Evolutionary conservation across 2,329 filamentous ascomycete species (phyloP).

Genomic region (Emmonsiellopsis sp.): DNA sequence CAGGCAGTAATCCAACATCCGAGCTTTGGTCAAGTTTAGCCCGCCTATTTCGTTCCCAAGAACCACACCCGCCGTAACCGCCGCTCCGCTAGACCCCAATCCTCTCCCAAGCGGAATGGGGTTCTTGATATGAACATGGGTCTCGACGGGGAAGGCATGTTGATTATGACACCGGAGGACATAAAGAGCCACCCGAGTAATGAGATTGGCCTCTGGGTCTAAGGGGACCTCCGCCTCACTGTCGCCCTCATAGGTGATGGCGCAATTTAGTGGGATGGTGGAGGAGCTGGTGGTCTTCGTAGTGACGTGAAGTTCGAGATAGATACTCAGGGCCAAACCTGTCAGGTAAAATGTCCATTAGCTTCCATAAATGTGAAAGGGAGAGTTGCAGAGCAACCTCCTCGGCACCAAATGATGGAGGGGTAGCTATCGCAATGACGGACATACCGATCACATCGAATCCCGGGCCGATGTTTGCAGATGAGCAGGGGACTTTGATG

Average conservation of each 20-base stretch:
- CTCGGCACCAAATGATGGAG: background rate
- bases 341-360: background rate
- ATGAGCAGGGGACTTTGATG: slow-evolving; percentile 83
- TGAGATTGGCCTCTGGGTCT: slow-evolving; percentile 77
- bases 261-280: slow-evolving; percentile 66
- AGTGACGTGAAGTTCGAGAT: slow-evolving; percentile 79
- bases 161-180: slow-evolving; percentile 87
- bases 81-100: slow-evolving; percentile 88
- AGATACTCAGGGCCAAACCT: slow-evolving; percentile 84
- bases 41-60: slow-evolving; percentile 82
- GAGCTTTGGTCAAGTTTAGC: slow-evolving; percentile 64
- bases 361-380: background rate
- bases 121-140: slow-evolving; percentile 90
- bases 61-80: slow-evolving; percentile 90
- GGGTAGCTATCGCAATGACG: background rate
- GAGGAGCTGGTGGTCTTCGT: slow-evolving; percentile 48
- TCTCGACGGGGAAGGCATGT: slow-evolving; percentile 72
- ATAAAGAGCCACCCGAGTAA: slow-evolving; percentile 89
- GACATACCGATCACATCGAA: slow-evolving; percentile 73
- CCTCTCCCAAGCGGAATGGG: slow-evolving; percentile 88
- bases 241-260: slow-evolving; percentile 79
- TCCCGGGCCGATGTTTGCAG: slow-evolving; percentile 92
- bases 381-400: background rate
- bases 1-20: slow-evolving; percentile 88
- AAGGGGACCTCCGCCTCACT: slow-evolving; percentile 66